A percentile compares a stretch with the other conserved stretches of the same genome.
Evolutionary conservation across 768 basidiomycete species (phyloP).

Genomic region (Russula emetica): DNA sequence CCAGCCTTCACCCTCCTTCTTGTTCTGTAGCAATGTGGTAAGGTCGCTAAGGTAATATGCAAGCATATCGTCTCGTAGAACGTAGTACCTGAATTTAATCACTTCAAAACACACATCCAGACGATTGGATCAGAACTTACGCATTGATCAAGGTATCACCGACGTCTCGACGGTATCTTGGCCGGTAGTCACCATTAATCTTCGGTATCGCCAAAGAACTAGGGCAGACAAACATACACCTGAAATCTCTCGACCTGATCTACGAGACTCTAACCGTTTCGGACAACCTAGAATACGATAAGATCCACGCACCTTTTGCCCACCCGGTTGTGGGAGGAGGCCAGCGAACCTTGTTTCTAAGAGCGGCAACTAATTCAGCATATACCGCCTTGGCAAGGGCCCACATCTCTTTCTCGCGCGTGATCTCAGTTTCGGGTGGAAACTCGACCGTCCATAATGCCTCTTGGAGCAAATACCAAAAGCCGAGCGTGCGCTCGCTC

Average conservation of each 20-base stretch:
- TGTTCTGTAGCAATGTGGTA: constrained; percentile 46
- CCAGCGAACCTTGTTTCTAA: constrained; percentile 73
- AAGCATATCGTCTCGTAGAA: constrained; percentile 81
- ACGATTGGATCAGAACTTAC: constrained; percentile 42
- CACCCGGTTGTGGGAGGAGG: constrained; percentile 51
- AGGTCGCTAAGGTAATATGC: constrained; percentile 63
- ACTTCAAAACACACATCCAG: not conserved
- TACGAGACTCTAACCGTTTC: constrained; percentile 33
- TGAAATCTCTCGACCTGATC: constrained; percentile 78
- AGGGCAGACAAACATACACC: constrained; percentile 47
- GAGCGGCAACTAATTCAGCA: constrained; percentile 63
- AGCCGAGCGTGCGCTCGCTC: constrained; percentile 80
- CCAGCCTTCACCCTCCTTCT: constrained; percentile 54
- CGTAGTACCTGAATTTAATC: constrained; percentile 59
- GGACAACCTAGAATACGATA: not conserved
- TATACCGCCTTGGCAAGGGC: constrained; percentile 71
- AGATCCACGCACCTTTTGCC: constrained; percentile 56
- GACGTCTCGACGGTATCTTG: constrained; percentile 76
- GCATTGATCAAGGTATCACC: constrained; percentile 88
- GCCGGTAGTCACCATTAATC: not conserved
- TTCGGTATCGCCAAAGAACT: not conserved
- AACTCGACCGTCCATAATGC: constrained; percentile 69
- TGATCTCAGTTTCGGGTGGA: constrained; percentile 38
- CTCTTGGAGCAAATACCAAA: constrained; percentile 92
- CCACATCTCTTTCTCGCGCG: constrained; percentile 41